A percentile compares a stretch with the other conserved stretches of the same genome.
phyloP scores from a whole-genome alignment of 495 filamentous ascomycete genomes.

The Pyronema omphalodes region DNA sequence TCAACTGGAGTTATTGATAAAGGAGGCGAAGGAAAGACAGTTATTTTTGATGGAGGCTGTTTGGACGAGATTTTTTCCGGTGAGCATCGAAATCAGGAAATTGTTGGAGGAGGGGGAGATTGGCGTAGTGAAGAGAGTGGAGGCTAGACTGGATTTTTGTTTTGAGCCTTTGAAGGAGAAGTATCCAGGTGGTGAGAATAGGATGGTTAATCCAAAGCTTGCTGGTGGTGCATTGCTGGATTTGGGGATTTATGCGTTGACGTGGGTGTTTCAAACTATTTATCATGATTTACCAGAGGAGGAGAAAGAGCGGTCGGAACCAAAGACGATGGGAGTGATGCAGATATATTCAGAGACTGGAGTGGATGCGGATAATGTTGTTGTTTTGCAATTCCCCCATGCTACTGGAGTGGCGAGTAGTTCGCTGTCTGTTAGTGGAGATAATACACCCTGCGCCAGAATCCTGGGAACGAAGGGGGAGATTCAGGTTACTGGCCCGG shows the following conservation, averaged over 20 bases:
- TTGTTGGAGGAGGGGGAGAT: constrained; percentile 42
- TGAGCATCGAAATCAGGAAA: constrained; percentile 56
- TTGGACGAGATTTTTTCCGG: constrained; percentile 84
- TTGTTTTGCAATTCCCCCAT: constrained; percentile 60
- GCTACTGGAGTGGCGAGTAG: constrained; percentile 63
- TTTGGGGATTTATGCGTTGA: constrained; percentile 73
- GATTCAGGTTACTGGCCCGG: constrained; percentile 60
- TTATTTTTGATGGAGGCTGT: constrained; percentile 93
- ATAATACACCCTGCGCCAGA: constrained; percentile 50
- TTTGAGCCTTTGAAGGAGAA: too few species aligned
- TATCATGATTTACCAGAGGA: constrained; percentile 55
- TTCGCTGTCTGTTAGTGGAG: constrained; percentile 44
- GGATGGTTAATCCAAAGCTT: constrained; percentile 44
- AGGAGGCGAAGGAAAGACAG: constrained; percentile 55
- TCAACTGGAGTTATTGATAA: constrained; percentile 59
- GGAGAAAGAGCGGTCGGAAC: constrained; percentile 25
- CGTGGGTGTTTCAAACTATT: constrained; percentile 84
- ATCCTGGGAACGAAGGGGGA: constrained; percentile 79
- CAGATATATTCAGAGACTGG: constrained; percentile 63
- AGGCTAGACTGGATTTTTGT: constrained; percentile 38
- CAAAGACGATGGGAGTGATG: constrained; percentile 40
- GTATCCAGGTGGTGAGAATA: too few species aligned
- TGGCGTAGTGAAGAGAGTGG: constrained; percentile 58
- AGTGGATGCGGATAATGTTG: constrained; percentile 66
- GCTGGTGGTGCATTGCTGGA: constrained; percentile 79